These are phyloP conservation scores for Oxytropis ochrocephala DNA, from an alignment of 306 rosid genomes.

Conservation along the genomic window DNA sequence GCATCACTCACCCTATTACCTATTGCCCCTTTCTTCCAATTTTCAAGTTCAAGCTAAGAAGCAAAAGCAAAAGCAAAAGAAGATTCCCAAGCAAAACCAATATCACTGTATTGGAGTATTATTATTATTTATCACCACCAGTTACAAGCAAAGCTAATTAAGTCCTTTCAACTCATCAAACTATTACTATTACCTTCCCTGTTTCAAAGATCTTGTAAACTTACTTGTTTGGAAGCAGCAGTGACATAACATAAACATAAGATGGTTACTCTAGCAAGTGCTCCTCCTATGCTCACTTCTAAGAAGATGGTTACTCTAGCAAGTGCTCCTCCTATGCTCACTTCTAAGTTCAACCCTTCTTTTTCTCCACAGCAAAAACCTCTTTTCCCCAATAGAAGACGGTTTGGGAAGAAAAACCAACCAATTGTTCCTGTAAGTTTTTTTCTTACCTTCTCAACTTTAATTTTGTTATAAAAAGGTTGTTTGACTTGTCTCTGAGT, in stretches of 20 bases:
- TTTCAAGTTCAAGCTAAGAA: constrained; percentile 11
- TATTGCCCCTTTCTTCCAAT: background rate
- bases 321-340: constrained; percentile 39
- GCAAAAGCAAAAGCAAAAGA: constrained; percentile 7
- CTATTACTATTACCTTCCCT: background rate
- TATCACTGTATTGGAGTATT: background rate
- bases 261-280: constrained; percentile 41
- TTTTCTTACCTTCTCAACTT: background rate
- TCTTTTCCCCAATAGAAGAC: constrained; percentile 23
- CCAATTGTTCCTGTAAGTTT: constrained; percentile 53
- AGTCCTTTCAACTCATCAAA: background rate
- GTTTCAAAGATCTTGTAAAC: background rate
- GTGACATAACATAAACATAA: no score
- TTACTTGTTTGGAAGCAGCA: background rate
- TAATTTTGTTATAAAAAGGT: background rate
- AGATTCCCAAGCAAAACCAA: constrained; percentile 9
- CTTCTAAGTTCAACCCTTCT: constrained; percentile 38
- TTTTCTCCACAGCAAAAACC: constrained; percentile 25
- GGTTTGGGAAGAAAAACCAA: constrained; percentile 39
- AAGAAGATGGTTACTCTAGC: constrained; percentile 53
- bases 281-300: constrained; percentile 45
- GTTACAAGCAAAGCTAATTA: background rate
- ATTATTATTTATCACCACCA: background rate
- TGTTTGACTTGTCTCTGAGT: background rate
- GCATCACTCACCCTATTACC: background rate